Base-by-base conservation (phyloP, 2,329 filamentous ascomycete species). In the Botrytis porri region DNA sequence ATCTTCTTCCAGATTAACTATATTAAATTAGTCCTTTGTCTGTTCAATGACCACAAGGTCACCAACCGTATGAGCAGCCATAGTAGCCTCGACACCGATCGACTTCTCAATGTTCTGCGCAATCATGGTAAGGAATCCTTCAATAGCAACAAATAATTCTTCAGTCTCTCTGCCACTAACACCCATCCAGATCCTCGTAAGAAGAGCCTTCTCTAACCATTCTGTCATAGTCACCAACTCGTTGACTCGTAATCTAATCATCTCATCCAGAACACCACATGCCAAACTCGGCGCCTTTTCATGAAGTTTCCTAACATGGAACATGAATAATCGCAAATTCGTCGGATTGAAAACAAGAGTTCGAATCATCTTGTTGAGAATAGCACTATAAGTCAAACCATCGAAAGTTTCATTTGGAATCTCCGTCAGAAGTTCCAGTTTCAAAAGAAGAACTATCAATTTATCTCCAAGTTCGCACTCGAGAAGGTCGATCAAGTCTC, bases 1-100 rank as follows among this genome's bases (percentile, higher is more conserved):
- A 93, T 84, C 39, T 86, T 88, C 81, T 94, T 96, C 94, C 94
- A 98, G 5, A 97, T 83, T 5, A 97, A 81, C 92, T 95, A 74
- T 75, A 10, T 16, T 18, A 25, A 51, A 43, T 79, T 62, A 78
- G 76, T 48, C 22, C 45, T 16, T 7, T 18, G 10, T 37, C 14
- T 57, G 37, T 29, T 43, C 45, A 5, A 43, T 32, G 5, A 4
- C 6, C 4, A 16, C 25, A 35, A 18, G 41, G 62, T 41, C 45
- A 81, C 87, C 77, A 79, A 92, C 89, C 48, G 89, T 92, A 77
- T 93, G 91, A 10, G 88, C 87, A 48, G 91, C 90, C 75, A 89
- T 88, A 20, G 92, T 89, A 9, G 89, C 89, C 75, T 88, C 86
- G 7, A 87, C 81, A 35, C 87, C 84, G 7, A 97, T 80, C 0